Conservation (phyloP, 176 grass and related monocot genomes). For the Lolium multiflorum region DNA sequence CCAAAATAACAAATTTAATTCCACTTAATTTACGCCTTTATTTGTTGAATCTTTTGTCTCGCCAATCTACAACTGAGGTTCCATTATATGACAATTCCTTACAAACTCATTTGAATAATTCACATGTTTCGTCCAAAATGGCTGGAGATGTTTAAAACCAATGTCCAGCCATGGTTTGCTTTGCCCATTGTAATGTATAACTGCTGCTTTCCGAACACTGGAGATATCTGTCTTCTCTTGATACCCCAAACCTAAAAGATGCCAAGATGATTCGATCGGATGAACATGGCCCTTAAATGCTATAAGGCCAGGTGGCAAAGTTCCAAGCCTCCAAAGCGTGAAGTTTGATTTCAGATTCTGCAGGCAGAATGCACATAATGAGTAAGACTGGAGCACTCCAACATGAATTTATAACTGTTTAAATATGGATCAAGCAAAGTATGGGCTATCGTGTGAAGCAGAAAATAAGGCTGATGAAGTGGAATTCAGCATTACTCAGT, state of each 20-base stretch:
- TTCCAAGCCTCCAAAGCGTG: constrained; percentile 97
- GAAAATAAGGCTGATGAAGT: constrained; percentile 11
- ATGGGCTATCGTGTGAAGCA: constrained; percentile 18
- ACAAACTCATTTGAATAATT: constrained; percentile 94
- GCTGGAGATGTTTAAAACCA: constrained; percentile 82
- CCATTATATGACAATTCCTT: constrained; percentile 92
- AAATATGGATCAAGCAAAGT: not conserved
- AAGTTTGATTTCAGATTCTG: constrained; percentile 97
- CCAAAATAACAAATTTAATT: constrained; percentile 80
- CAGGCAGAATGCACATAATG: constrained; percentile 27
- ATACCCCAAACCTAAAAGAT: constrained; percentile 93
- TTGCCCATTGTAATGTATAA: constrained; percentile 96
- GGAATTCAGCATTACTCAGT: constrained; percentile 4
- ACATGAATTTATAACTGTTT: constrained; percentile 17
- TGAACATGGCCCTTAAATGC: constrained; percentile 92
- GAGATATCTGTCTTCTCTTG: constrained; percentile 89
- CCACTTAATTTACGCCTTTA: constrained; percentile 50
- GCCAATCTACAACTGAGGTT: constrained; percentile 72
- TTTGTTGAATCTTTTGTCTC: constrained; percentile 42
- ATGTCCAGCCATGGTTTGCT: constrained; percentile 98
- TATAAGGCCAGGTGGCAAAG: constrained; percentile 92
- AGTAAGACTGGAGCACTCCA: constrained; percentile 11
- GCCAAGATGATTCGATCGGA: constrained; percentile 87
- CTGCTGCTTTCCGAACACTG: constrained; percentile 75
- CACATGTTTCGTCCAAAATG: constrained; percentile 95